phyloP scores from a whole-genome alignment of 495 filamentous ascomycete genomes.

The Neurospora sp. region DNA sequence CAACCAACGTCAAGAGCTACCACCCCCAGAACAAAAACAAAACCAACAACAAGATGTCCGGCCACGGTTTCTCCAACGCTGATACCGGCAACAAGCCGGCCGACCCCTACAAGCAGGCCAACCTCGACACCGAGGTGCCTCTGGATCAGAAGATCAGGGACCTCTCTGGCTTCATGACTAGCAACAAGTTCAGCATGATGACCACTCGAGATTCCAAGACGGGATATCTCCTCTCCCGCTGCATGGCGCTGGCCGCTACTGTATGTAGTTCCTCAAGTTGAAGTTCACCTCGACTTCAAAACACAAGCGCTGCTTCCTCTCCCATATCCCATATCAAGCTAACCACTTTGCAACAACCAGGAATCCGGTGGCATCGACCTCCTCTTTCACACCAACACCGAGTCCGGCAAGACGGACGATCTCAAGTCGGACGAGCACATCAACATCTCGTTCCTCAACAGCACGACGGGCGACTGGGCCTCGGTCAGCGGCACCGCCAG shows the following conservation, averaged over 20 bases:
- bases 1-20: background rate
- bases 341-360: slow-evolving; percentile 24
- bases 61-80: slow-evolving; percentile 43
- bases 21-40: background rate
- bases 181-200: slow-evolving; percentile 72
- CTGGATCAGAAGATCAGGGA: slow-evolving; percentile 74
- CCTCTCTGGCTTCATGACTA: slow-evolving; percentile 54
- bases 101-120: slow-evolving; percentile 77
- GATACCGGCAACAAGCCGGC: slow-evolving; percentile 44
- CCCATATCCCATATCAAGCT: background rate
- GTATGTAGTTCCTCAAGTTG: slow-evolving; percentile 32
- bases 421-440: slow-evolving; percentile 60
- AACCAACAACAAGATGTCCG: slow-evolving; percentile 15
- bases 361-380: slow-evolving; percentile 74
- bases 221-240: slow-evolving; percentile 61
- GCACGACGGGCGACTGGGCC: slow-evolving; percentile 59
- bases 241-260: slow-evolving; percentile 84
- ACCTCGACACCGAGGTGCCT: slow-evolving; percentile 48
- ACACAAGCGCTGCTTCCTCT: background rate
- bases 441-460: slow-evolving; percentile 80
- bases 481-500: slow-evolving; percentile 64
- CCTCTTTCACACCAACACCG: slow-evolving; percentile 89
- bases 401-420: slow-evolving; percentile 85
- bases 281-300: background rate
- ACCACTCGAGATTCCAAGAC: slow-evolving; percentile 49